Evolutionary conservation across 805 yeast species (phyloP), one percentile per base, ranked within the genome.

Genomic region (Saccharomycopsis sp.): DNA sequence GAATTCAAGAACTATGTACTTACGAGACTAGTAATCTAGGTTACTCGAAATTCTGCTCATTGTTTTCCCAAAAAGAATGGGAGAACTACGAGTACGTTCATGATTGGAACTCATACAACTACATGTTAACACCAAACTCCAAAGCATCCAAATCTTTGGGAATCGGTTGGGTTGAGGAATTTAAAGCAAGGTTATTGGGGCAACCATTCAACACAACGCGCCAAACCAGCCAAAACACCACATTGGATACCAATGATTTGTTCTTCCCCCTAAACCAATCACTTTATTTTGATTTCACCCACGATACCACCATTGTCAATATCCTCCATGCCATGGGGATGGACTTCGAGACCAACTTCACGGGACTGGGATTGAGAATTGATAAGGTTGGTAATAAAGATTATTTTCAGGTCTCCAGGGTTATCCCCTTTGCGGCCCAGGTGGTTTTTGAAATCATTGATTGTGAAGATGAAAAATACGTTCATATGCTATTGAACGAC

Each of bases 21-120:
- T 84, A 67, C 54, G 94, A 84, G 58, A 59, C 81, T 34, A 82
- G 81, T 41, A 81, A 74, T 10, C 65, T 64, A 40, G 94, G 92
- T 10, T 55, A 59, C 41, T 79, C 89, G n/a, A 66, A 69, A 26
- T 74, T 81, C 47, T 83, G 94, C 58, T 66, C 68, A 28, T 64
- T 79, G 25, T 76, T 85, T 60, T 76, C 85, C 31, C 67, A 67
- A 50, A 76, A 75, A 15, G 89, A 83, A 46, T 77, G 74, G 64
- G 63, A 63, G 21, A 88, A 82, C 47, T 60, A 80, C 31, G 59
- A 57, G 37, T 68, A 70, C 51, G 84, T 72, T 61, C 80, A 80
- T 54, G 59, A 67, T 31, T n/a, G n/a, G n/a, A 64, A 71, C 44
- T 84, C 86, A 12, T 72, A 74, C 30, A 89, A 88, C 29, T n/a